Conservation (phyloP, 768 basidiomycete genomes). For the Podaxis carcinomalis region DNA sequence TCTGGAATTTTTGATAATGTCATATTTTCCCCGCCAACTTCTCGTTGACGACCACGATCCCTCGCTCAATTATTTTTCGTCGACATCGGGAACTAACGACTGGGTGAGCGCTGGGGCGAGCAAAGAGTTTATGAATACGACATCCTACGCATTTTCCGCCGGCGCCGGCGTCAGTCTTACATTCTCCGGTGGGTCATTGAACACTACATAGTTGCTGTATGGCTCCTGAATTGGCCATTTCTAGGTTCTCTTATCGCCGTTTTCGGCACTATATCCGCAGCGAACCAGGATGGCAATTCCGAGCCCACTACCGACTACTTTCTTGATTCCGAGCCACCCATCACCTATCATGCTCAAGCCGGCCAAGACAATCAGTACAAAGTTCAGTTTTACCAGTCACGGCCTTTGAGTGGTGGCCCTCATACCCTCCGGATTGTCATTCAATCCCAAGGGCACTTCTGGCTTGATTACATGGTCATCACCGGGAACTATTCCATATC, state of each 20-base stretch:
- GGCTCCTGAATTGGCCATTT: background rate
- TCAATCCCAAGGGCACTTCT: background rate
- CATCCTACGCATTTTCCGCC: background rate
- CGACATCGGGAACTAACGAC: background rate
- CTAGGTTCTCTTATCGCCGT: background rate
- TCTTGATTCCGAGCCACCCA: background rate
- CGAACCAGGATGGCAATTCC: background rate
- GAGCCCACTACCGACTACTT: background rate
- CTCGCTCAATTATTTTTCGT: background rate
- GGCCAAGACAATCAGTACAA: background rate
- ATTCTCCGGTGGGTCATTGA: background rate
- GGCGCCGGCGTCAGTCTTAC: background rate
- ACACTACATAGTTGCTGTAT: background rate
- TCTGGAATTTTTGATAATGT: too few species aligned
- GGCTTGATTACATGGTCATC: background rate
- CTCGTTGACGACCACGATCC: background rate
- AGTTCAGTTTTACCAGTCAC: background rate
- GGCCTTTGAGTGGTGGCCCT: background rate
- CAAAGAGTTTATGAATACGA: background rate
- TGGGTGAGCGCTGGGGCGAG: background rate
- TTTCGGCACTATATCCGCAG: background rate
- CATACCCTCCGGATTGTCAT: background rate
- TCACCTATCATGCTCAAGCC: background rate
- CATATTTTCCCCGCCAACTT: background rate
- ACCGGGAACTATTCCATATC: background rate